Conservation (phyloP, 2,329 filamentous ascomycete species). For the Hypoxylon sp. region DNA sequence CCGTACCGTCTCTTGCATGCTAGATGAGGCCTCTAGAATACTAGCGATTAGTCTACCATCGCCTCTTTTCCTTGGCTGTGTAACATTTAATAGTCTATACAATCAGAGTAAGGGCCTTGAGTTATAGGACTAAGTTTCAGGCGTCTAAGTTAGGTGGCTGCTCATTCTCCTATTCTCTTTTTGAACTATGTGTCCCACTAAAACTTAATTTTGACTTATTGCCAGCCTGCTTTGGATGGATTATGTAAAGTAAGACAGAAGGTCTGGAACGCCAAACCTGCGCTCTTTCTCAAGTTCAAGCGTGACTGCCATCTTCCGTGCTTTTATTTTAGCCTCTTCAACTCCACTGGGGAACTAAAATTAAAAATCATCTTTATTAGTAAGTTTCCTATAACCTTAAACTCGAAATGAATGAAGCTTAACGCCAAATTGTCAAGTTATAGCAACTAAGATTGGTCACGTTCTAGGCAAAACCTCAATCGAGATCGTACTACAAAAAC, state of each 20-base stretch:
- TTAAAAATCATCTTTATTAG: background rate
- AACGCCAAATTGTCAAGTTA: background rate
- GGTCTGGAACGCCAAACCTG: background rate
- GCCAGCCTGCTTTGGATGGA: background rate
- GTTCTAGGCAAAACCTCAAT: background rate
- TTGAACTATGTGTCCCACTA: constrained; percentile 2
- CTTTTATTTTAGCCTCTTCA: background rate
- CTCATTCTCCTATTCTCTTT: background rate
- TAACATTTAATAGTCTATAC: background rate
- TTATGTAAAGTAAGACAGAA: too few relatives aligned
- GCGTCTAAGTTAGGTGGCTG: background rate
- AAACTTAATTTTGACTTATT: background rate
- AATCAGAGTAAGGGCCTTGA: background rate
- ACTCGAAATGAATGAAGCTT: background rate
- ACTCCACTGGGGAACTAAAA: background rate
- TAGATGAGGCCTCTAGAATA: background rate
- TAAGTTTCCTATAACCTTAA: background rate
- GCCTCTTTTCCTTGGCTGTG: background rate
- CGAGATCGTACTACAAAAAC: background rate
- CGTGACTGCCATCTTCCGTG: background rate
- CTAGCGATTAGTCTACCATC: background rate
- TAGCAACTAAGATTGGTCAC: background rate
- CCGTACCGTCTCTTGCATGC: background rate
- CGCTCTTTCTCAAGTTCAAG: background rate
- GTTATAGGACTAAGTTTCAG: background rate